Evolutionary conservation across 768 basidiomycete species (phyloP), one percentile per base, ranked within the genome.

Genomic region (Leccinum uliginosum): DNA sequence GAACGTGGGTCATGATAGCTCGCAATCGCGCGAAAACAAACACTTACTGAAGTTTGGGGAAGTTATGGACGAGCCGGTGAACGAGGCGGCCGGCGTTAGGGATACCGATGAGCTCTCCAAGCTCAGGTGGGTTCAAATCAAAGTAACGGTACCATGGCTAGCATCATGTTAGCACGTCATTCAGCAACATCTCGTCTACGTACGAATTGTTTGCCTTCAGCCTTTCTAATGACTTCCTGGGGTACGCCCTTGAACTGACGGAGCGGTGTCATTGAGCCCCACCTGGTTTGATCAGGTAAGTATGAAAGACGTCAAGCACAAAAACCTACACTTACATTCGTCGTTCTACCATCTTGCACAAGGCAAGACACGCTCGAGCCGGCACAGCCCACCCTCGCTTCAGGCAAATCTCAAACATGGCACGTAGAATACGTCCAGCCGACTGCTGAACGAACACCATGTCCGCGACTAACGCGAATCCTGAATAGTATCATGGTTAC

Each of bases 371-470:
- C 7, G 91, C 88, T 63, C 92, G 86, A 0, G 96, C 93, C 0
- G 95, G 93, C 1, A 89, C 80, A 2, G 97, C 93, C 97, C 97
- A 99, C n/a, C 95, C 95, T 44, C 94, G 86, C 75, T 96, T 97
- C 57, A 98, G 75, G 69, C 95, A 98, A 55, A 98, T 99, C 73
- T 99, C 96, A 64, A 94, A 98, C 68, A 99, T 91, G 15, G 96
- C 96, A 19, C 94, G 92, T 38, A 98, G 76, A 65, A 98, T 97
- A 80, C 92, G 89, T 50, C 97, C 97, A 2, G 97, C 97, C 8
- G 94, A 97, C 66, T 99, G 97, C 57, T 94, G 92, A 3, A 99
- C 89, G 67, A 94, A 98, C 9, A 99, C 93, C 91, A 92, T 93
- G 62, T 93, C 90, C 0, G 91, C 89, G 2, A 93, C 86, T 1